Evolutionary conservation across 2,329 filamentous ascomycete species (phyloP), one percentile per base, ranked within the genome.

Genomic region (Paracoccidioides brasiliensis): DNA sequence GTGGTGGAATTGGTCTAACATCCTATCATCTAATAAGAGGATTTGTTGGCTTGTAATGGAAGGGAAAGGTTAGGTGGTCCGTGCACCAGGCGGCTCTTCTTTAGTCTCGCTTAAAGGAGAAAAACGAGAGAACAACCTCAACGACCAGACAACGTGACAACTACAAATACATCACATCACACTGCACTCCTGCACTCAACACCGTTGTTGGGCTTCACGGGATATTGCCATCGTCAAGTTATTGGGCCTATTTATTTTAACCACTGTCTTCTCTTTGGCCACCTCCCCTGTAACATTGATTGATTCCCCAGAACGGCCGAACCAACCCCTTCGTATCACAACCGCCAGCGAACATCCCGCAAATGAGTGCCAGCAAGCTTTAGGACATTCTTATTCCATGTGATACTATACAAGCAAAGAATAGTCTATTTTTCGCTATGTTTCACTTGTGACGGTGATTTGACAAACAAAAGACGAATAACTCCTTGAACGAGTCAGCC

Each of bases 81-180:
- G 55, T 57, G 55, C 55, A 55, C 55, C 12, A 37, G 9, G 50
- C 51, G 46, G 48, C 49, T 46, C 45, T 56, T 45, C n/a, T 45
- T 28, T 35, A 32, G 44, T 45, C 32, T 55, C 40, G 54, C 54
- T 55, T 42, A 52, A 7, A 12, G 33, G 44, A 54, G 50, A 44
- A 28, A 37, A 33, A 50, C 38, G 32, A 48, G n/a, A 46, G 51
- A 14, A 14, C 37, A 37, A 53, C 41, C 15, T n/a, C 41, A 22
- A 46, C 41, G 10, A 22, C 32, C 15, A 8, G 3, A 8, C 7
- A 14, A 35, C 12, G n/a, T 12, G 4, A 9, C 32, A 49, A 8
- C 14, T 4, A 49, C 35, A 22, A 10, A n/a, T 12, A 30, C 50
- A 52, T 30, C 10, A 40, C 50, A 14, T 30, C 37, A 38, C 37